Conservation (phyloP, 192 early-diverging fungal genomes). For the Coemansia umbellata region DNA sequence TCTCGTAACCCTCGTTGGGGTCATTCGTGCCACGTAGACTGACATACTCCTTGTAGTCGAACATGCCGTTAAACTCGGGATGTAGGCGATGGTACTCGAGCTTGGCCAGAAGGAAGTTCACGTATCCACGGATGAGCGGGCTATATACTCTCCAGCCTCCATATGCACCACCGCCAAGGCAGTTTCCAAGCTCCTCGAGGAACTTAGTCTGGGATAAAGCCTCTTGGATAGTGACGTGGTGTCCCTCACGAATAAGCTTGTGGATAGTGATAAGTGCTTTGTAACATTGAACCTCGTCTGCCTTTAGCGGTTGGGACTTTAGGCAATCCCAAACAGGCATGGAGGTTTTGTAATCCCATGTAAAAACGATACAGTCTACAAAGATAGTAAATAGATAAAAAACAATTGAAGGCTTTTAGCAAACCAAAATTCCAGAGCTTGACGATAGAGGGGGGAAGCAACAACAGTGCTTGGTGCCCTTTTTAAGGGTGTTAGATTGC, state of each 20-base stretch:
- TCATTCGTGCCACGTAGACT: constrained; percentile 91
- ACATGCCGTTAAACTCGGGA: constrained; percentile 89
- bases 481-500: too few species aligned
- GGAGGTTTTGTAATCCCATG: constrained; percentile 87
- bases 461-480: too few species aligned
- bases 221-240: constrained; percentile 78
- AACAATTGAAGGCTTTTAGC: background rate
- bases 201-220: constrained; percentile 74
- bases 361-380: constrained; percentile 81
- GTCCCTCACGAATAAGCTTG: constrained; percentile 93
- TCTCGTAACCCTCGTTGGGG: constrained; percentile 99
- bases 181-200: constrained; percentile 69
- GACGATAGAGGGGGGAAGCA: too few species aligned
- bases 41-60: constrained; percentile 97
- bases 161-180: constrained; percentile 30
- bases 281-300: constrained; percentile 94
- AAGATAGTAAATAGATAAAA: background rate
- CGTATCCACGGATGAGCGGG: constrained; percentile 82
- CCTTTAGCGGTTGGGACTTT: constrained; percentile 80
- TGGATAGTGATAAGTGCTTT: constrained; percentile 93
- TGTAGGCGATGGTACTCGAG: constrained; percentile 88
- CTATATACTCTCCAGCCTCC: constrained; percentile 64
- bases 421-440: too few species aligned
- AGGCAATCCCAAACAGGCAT: constrained; percentile 82
- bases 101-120: constrained; percentile 85